Percentiles rank a stretch among this genome's conserved stretches.
These are phyloP conservation scores for Tephrocybe sp. DNA, from an alignment of 768 basidiomycete species.

Conservation along the genomic window DNA sequence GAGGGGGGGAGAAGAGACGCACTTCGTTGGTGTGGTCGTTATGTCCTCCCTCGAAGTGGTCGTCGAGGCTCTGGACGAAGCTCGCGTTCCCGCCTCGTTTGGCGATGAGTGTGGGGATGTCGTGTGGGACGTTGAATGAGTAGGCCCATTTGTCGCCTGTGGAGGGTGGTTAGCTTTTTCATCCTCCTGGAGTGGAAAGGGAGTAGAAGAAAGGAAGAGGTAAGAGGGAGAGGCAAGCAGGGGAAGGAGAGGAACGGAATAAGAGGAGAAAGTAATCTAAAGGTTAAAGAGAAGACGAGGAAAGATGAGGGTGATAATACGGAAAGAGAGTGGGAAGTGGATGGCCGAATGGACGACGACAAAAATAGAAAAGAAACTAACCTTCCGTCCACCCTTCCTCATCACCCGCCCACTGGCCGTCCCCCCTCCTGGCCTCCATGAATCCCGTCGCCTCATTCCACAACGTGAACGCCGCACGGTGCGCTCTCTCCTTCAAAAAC, in stretches of 20 bases:
- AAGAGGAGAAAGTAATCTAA: no score
- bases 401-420: conserved; percentile 73
- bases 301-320: background rate
- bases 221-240: no score
- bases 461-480: conserved; percentile 56
- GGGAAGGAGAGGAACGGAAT: no score
- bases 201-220: no score
- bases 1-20: conserved; percentile 8
- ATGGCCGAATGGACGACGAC: no score
- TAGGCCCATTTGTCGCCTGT: conserved; percentile 66
- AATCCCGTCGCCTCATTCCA: conserved; percentile 74
- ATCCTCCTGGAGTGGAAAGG: no score
- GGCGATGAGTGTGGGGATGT: conserved; percentile 60
- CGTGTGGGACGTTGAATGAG: conserved; percentile 76
- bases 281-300: no score
- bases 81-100: conserved; percentile 62
- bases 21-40: conserved; percentile 86
- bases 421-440: conserved; percentile 75
- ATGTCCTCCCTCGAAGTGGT: conserved; percentile 58
- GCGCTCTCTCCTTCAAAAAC: conserved; percentile 57
- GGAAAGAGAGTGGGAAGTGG: no score
- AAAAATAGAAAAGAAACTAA: conserved; percentile 8
- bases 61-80: conserved; percentile 70
- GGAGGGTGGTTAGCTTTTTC: no score
- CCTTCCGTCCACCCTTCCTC: conserved; percentile 84